Evolutionary conservation across 805 yeast species (phyloP).

Genomic region (Naumovozyma baii): DNA sequence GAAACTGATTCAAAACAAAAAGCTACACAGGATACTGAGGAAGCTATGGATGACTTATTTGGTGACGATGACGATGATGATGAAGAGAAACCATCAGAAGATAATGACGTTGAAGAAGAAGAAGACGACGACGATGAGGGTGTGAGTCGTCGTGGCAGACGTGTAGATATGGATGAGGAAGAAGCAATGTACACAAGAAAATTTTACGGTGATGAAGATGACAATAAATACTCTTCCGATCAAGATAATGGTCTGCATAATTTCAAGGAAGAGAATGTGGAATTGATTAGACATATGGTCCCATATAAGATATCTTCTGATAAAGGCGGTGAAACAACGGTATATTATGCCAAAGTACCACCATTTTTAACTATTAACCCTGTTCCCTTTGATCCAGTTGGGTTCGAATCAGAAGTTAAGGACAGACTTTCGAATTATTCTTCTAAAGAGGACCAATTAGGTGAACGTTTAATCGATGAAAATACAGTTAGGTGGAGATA

Average conservation of each 20-base stretch:
- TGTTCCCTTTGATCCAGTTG: conserved; percentile 73
- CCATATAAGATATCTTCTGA: conserved; percentile 36
- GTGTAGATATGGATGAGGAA: conserved; percentile 30
- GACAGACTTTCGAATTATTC: conserved; percentile 26
- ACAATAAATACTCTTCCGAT: conserved; percentile 11
- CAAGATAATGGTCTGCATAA: conserved; percentile 30
- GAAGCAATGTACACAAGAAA: conserved; percentile 30
- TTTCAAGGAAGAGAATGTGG: conserved; percentile 29
- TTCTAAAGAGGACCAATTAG: conserved; percentile 42
- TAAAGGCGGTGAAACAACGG: conserved; percentile 24
- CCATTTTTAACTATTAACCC: conserved; percentile 76
- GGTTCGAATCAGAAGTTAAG: conserved; percentile 43
- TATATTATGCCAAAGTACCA: conserved; percentile 59
- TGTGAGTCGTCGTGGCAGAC: conserved; percentile 17
- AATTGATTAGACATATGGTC: conserved; percentile 35
- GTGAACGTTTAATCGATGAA: conserved; percentile 59
- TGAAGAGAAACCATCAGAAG: conserved; percentile 1
- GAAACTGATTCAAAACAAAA: not conserved
- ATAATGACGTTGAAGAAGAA: conserved; percentile 23
- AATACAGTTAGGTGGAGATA: conserved; percentile 94
- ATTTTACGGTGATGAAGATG: conserved; percentile 27
- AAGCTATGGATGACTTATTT: conserved; percentile 35
- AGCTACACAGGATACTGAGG: conserved; percentile 6
- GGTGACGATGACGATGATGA: conserved; percentile 30
- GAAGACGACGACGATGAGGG: conserved; percentile 11